Evolutionary conservation across 371 early-diverging fungal species (phyloP).

Genomic region (Mucor indicus): DNA sequence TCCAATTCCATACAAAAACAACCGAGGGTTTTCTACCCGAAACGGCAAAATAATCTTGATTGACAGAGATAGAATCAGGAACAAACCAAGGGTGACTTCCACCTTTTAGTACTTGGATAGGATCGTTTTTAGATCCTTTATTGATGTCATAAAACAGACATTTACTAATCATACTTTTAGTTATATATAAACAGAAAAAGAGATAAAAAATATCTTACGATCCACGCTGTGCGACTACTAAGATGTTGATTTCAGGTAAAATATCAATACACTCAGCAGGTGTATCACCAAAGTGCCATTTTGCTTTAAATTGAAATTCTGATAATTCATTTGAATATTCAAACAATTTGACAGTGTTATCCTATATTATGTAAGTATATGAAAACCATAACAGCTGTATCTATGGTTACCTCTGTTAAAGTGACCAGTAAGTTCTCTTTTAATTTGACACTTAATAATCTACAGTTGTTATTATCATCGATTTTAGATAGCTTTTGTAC

Average conservation of each 20-base stretch:
- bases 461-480: constrained; percentile 15
- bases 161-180: constrained; percentile 19
- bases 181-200: background rate
- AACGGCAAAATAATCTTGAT: constrained; percentile 42
- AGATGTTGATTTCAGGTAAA: constrained; percentile 40
- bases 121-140: constrained; percentile 31
- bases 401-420: constrained; percentile 36
- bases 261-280: constrained; percentile 40
- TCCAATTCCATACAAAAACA: constrained; percentile 52
- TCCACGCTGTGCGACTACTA: constrained; percentile 46
- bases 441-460: constrained; percentile 39
- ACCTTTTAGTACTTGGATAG: constrained; percentile 45
- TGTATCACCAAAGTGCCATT: constrained; percentile 41
- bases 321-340: constrained; percentile 19
- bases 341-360: constrained; percentile 35
- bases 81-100: constrained; percentile 42
- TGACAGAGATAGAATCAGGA: constrained; percentile 41
- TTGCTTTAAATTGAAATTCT: constrained; percentile 23
- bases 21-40: constrained; percentile 46
- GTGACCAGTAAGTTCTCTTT: constrained; percentile 28
- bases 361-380: constrained; percentile 10
- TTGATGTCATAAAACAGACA: constrained; percentile 45
- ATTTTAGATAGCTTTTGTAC: constrained; percentile 34
- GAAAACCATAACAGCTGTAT: no score
- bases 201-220: constrained; percentile 29